Percentiles rank a stretch among this genome's conserved stretches.
Conservation (phyloP, 2,329 filamentous ascomycete species). For the Arthrobotrys pseudoclavata region DNA sequence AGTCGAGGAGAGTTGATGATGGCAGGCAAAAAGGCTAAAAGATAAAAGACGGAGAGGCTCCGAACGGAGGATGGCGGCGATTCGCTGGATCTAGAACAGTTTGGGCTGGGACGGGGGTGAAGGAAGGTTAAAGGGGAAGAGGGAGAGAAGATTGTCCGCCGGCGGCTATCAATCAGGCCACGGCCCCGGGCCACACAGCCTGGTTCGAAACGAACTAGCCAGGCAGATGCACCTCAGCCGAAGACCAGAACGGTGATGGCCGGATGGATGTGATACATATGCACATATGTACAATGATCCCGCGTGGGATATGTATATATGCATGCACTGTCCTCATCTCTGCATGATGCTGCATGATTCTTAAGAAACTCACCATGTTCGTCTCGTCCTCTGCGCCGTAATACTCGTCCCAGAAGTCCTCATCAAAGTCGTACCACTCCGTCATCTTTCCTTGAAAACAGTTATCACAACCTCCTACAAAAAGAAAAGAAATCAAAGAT, state of each 20-base stretch:
- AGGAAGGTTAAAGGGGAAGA: neutral
- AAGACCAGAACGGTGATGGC: constrained; percentile 1
- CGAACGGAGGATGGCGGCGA: no score
- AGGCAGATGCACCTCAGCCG: neutral
- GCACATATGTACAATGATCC: neutral
- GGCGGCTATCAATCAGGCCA: constrained; percentile 23
- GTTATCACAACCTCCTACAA: neutral
- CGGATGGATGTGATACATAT: neutral
- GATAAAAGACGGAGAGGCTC: neutral
- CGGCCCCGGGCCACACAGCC: constrained; percentile 5
- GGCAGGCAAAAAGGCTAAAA: constrained; percentile 15
- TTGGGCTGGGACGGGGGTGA: neutral
- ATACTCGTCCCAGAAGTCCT: constrained; percentile 55
- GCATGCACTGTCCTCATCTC: neutral
- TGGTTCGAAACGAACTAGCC: neutral
- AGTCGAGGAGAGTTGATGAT: neutral
- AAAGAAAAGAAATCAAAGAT: neutral
- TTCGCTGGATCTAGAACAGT: constrained; percentile 10
- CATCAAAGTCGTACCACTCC: constrained; percentile 57
- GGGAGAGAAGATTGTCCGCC: neutral
- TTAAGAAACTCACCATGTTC: constrained; percentile 38
- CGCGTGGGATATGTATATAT: neutral
- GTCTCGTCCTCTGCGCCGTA: constrained; percentile 49
- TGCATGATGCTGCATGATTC: neutral
- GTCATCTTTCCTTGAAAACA: constrained; percentile 15